phyloP scores from a whole-genome alignment of 1,284 basidiomycete genomes.

The Cutaneotrichosporon daszewskae region DNA sequence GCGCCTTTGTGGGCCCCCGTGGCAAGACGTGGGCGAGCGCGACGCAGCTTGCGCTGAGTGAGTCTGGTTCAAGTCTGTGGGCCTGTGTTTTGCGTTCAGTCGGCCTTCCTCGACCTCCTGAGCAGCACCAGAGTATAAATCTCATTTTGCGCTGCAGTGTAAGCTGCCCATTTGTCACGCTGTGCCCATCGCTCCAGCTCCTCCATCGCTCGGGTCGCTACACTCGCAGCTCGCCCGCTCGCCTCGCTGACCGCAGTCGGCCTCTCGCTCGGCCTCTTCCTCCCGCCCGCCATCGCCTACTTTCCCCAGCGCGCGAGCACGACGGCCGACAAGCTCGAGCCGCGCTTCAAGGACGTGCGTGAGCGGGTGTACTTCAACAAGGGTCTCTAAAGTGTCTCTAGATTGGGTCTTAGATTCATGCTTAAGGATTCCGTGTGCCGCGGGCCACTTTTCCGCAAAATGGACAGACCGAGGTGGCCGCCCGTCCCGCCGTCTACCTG shows the following conservation, averaged over 20 bases:
- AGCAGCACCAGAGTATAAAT: no score
- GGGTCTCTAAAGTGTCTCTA: conserved; percentile 45
- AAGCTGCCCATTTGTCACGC: no score
- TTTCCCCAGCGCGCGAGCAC: conserved; percentile 52
- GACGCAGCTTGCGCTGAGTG: conserved; percentile 46
- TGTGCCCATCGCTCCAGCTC: no score
- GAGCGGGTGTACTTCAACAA: conserved; percentile 53
- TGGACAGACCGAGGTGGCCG: neutral
- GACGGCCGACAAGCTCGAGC: conserved; percentile 44
- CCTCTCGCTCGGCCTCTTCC: conserved; percentile 50
- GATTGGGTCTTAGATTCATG: neutral
- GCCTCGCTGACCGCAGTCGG: conserved; percentile 40
- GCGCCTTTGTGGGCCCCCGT: conserved; percentile 45
- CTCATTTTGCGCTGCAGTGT: no score
- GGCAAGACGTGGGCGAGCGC: conserved; percentile 33
- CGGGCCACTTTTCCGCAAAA: no score
- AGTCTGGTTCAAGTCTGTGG: no score
- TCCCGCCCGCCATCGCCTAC: conserved; percentile 54
- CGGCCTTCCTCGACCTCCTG: no score
- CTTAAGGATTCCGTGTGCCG: neutral
- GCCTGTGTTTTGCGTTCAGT: no score
- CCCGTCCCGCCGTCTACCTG: no score
- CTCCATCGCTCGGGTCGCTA: neutral
- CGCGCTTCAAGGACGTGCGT: conserved; percentile 34
- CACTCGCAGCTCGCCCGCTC: neutral